Evolutionary conservation across 306 rosid species (phyloP).

Genomic region (Inga leiocalycina): DNA sequence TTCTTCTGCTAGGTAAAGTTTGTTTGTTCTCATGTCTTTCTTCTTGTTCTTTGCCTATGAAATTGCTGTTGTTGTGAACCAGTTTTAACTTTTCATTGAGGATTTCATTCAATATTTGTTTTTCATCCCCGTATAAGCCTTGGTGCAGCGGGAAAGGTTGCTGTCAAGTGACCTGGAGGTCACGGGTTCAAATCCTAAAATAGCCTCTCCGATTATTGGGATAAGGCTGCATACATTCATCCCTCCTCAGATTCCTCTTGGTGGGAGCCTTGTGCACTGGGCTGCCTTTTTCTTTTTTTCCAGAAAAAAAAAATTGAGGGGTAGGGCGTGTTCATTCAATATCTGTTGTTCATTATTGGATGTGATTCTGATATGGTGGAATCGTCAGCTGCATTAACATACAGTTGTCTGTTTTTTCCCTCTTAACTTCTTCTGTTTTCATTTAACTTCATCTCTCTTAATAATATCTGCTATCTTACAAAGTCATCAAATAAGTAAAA

Average conservation of each 20-base stretch:
- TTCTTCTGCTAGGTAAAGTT: too few relatives aligned
- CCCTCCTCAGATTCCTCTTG: too few relatives aligned
- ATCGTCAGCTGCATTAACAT: not conserved
- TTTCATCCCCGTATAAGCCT: not conserved
- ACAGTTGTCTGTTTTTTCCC: not conserved
- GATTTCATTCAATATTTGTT: not conserved
- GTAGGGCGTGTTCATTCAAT: not conserved
- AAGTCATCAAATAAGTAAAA: not conserved
- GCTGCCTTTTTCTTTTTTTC: too few relatives aligned
- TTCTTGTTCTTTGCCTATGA: too few relatives aligned
- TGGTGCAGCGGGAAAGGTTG: too few relatives aligned
- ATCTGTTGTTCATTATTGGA: constrained; percentile 24
- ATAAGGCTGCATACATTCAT: too few relatives aligned
- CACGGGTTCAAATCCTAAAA: too few relatives aligned
- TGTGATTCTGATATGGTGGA: not conserved
- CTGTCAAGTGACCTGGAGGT: too few relatives aligned
- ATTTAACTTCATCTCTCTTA: not conserved
- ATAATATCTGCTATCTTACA: not conserved
- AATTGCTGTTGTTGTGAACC: too few relatives aligned
- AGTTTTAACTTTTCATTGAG: not conserved
- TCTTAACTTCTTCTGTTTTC: not conserved
- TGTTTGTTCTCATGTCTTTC: too few relatives aligned
- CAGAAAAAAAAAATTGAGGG: not conserved
- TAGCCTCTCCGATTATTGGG: too few relatives aligned
- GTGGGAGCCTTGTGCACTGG: too few relatives aligned